phyloP scores from a whole-genome alignment of 495 filamentous ascomycete genomes.

The Penicillium odoratum region DNA sequence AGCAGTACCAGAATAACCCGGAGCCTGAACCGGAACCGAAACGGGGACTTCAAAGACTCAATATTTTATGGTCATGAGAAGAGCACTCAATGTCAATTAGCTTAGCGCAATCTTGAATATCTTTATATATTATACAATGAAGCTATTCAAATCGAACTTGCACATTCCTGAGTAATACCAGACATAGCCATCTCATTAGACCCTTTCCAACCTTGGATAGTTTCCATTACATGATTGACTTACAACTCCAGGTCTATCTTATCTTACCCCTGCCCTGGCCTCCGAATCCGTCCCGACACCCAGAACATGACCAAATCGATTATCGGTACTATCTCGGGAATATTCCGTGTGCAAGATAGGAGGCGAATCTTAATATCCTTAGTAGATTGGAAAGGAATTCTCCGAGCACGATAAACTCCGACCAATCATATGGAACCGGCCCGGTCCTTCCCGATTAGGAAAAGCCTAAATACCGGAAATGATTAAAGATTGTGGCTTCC shows the following conservation, averaged over 20 bases:
- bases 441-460: constrained; percentile 17
- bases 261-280: neutral
- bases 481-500: neutral
- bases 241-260: neutral
- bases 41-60: constrained; percentile 17
- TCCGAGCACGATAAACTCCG: constrained; percentile 46
- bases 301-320: neutral
- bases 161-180: neutral
- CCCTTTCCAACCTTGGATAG: too few relatives aligned
- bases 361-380: constrained; percentile 40
- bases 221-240: neutral
- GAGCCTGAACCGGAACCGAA: constrained; percentile 22
- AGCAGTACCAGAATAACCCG: constrained; percentile 23
- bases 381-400: constrained; percentile 59
- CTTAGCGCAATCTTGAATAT: neutral
- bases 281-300: neutral
- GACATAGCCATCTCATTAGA: neutral
- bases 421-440: constrained; percentile 9
- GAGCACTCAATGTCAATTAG: neutral
- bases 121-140: too few relatives aligned
- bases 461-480: neutral
- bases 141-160: too few relatives aligned
- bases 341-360: neutral
- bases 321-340: neutral
- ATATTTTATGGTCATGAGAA: constrained; percentile 25